phyloP scores from a whole-genome alignment of 2,329 filamentous ascomycete species.

The Nemania sp. region DNA sequence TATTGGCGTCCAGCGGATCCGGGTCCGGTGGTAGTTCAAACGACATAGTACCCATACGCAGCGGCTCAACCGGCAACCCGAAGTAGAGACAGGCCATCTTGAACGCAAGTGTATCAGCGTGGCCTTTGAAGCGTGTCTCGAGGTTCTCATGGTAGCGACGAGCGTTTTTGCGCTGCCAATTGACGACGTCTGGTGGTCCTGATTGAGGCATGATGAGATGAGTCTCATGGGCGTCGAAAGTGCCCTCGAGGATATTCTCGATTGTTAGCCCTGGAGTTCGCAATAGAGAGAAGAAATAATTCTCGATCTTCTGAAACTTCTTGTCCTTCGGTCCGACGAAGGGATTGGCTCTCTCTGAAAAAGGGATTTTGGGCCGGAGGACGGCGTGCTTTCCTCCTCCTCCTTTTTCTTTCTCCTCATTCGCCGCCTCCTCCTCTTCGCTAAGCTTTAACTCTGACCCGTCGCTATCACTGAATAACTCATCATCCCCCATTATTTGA shows the following conservation, averaged over 20 bases:
- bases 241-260: slow-evolving; percentile 39
- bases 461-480: slow-evolving; percentile 5
- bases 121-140: slow-evolving; percentile 38
- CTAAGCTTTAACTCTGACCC: not conserved
- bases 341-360: slow-evolving; percentile 30
- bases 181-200: slow-evolving; percentile 36
- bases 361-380: slow-evolving; percentile 29
- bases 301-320: slow-evolving; percentile 31
- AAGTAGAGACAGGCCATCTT: slow-evolving; percentile 55
- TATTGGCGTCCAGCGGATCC: slow-evolving; percentile 20
- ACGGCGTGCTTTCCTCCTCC: not conserved
- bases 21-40: slow-evolving; percentile 11
- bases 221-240: slow-evolving; percentile 44
- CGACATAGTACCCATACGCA: slow-evolving; percentile 36
- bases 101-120: slow-evolving; percentile 40
- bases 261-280: slow-evolving; percentile 32
- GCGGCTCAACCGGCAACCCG: slow-evolving; percentile 50
- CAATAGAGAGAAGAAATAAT: slow-evolving; percentile 40
- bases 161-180: slow-evolving; percentile 41
- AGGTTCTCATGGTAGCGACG: slow-evolving; percentile 41
- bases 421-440: not conserved
- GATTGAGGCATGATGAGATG: slow-evolving; percentile 39
- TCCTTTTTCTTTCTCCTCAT: not conserved
- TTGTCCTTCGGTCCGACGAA: slow-evolving; percentile 25
- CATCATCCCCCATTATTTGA: slow-evolving; percentile 11